Percentiles rank a stretch among this genome's conserved stretches.
Evolutionary conservation across 2,329 filamentous ascomycete species (phyloP).

Genomic region (Niveomyces coronatus): DNA sequence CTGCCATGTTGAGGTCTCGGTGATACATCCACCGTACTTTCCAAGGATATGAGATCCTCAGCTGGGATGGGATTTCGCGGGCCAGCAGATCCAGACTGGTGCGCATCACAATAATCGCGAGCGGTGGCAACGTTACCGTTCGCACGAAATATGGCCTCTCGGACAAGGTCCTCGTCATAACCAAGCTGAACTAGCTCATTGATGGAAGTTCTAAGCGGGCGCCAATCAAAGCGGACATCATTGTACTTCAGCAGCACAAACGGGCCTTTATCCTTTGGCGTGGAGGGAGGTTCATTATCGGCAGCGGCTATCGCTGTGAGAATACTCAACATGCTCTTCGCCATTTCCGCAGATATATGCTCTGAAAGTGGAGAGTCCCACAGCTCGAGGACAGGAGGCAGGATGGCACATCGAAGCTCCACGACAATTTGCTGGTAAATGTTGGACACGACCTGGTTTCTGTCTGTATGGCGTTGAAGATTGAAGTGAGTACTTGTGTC

Average conservation of each 20-base stretch:
- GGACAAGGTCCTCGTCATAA: conserved; percentile 49
- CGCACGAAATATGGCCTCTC: conserved; percentile 75
- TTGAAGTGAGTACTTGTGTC: conserved; percentile 57
- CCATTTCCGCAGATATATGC: conserved; percentile 64
- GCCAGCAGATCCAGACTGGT: conserved; percentile 46
- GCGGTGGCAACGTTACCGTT: conserved; percentile 53
- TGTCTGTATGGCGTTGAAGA: conserved; percentile 31
- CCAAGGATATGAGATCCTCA: too few species aligned
- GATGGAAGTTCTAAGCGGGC: conserved; percentile 18
- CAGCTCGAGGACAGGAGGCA: conserved; percentile 65
- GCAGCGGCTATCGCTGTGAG: conserved; percentile 66
- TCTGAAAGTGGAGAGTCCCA: conserved; percentile 84
- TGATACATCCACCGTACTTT: too few species aligned
- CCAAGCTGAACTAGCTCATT: conserved; percentile 23
- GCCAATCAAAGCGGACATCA: conserved; percentile 38
- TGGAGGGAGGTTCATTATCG: conserved; percentile 61
- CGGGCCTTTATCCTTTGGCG: conserved; percentile 45
- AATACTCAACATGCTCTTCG: conserved; percentile 74
- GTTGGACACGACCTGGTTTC: conserved; percentile 29
- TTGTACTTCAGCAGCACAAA: conserved; percentile 34
- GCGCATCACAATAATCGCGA: conserved; percentile 64
- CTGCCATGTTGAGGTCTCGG: conserved; percentile 17
- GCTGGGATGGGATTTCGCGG: conserved; percentile 57
- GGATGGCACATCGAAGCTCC: conserved; percentile 69
- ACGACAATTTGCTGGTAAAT: conserved; percentile 67